Evolutionary conservation across 257 asterid species (phyloP), one percentile per base, ranked within the genome.

Genomic region (Rhazya stricta): DNA sequence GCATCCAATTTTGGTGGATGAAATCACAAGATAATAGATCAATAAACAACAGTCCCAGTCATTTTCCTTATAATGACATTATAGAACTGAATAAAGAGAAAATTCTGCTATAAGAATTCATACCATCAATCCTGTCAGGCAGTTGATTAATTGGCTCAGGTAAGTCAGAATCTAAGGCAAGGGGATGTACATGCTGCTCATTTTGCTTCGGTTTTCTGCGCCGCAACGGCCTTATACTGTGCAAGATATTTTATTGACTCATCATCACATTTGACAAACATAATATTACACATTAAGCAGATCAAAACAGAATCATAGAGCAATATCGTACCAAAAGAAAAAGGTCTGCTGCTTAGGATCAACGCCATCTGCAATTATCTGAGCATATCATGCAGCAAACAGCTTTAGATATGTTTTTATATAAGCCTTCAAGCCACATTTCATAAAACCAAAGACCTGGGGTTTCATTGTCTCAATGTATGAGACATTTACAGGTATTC

Each of bases 301-400:
- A 45, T 69, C 62, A 72, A 81, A 83, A 43, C 65, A 58, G 34
- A 73, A 79, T n/a, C 25, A 67, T 29, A 60, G 12, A 67, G 57
- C 32, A 71, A 68, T 25, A 73, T 61, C 87, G 69, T 90, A 95
- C 99, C 98, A 85, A 84, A 86, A 86, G 88, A 81, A 80, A 84
- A 95, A 93, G 6, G 96, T 90, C 69, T 92, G 96, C 78, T 87
- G 90, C 89, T 91, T 86, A 63, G 96, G 98, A 83, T 95, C 98
- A 82, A 90, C 92, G 41, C 96, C 96, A 81, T 89, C 91, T 62
- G 92, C 93, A 83, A 91, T 90, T 75, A 83, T 81, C 99, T 95
- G 96, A 43, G 13, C 70, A 74, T 9, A 46, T 29, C 70, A 66
- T 53, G 30, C 2, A 30, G 62, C 39, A 67, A 71, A 69, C 60